Base-by-base conservation (phyloP, 2,329 filamentous ascomycete species). In the Sporothrix brunneoviolacea region DNA sequence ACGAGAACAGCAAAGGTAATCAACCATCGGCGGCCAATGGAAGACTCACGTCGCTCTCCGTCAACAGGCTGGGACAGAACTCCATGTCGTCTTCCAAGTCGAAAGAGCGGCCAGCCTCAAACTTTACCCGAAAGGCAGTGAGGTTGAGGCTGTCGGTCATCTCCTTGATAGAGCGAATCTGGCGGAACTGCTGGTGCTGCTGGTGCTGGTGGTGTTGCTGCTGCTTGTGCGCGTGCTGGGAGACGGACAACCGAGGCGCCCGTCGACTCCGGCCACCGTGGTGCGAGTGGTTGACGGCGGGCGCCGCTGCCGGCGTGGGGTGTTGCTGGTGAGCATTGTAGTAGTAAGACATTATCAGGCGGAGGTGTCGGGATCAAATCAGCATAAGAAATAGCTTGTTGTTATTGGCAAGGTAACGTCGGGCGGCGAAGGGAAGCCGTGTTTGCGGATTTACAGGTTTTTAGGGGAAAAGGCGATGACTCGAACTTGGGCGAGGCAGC, bases 81-180 rank as follows among this genome's bases (percentile, higher is more conserved):
- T 95, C 86, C 71, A 95, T 79, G 67, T 97, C 91, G 66, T 97
- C 91, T 64, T 96, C 91, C 55, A 97, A 78, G 61, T 97, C 91
- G 64, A 97, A 97, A 9, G 91, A 95, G 53, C 90, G 83, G 53
- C 88, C 89, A 57, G 89, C 87, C 72, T 97, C 91, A 60, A 95
- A 95, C 64, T 90, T 84, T 59, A 82, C 82, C 60, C 91, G 86
- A 73, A 95, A 96, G 56, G 83, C 82, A 54, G 79, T 78, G 54
- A 94, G 75, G 45, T 83, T 80, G 18, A 82, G 82, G n/a, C 84
- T 77, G 68, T 95, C 90, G 60, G 83, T 83, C 57, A 89, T 72
- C 67, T 95, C 90, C 69, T 94, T 91, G 71, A 91, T 88, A 62
- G 84, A 87, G 64, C 88, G 85, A 49, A 91, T 85, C 57, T 85